Evolutionary conservation across 306 rosid genomes (phyloP), one percentile per base, ranked within the genome.

Genomic region (Trifolium pratense): DNA sequence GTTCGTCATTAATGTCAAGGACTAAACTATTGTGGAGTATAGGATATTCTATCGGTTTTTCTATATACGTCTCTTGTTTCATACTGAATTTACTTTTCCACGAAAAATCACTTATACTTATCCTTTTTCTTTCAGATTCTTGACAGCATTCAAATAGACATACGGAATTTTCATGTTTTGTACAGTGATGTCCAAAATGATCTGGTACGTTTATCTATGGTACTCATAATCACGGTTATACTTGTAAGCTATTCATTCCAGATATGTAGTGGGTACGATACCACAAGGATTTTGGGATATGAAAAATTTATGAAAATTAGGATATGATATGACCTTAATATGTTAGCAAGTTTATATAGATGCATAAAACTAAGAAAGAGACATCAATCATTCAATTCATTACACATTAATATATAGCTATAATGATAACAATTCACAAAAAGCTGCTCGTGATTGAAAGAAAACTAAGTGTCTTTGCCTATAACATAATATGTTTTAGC

Each of bases 131-230:
- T 26, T 26, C 74, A 94, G 96, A 82, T 88, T 82, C 85, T 94
- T 81, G 98, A 94, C 85, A 91, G 84, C 90, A 94, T 94, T 75
- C 96, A 91, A 88, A 92, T 94, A 64, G 88, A 92, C 75, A 84
- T 94, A 52, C 81, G 91, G 68, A 87, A 86, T 71, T 84, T 94
- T 82, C 96, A 94, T 58, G 70, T 94, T 64, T 43, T 87, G 80
- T 89, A 85, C 80, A 79, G 60, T 70, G 96, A 94, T 69, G 64
- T 20, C 32, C 86, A 72, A 68, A 83, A 75, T 70, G 90, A 82
- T 75, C 72, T 75, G 68, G 98, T 93, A 86, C 80, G 82, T 78
- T 66, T 65, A 21, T 40, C 12, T 10, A 40, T 20, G 36, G 52
- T 20, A 39, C 36, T 21, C 42, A 17, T 9, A 63, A 17, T 16